These are phyloP conservation scores for Kingdonia uniflora DNA, from an alignment of 164 flowering plant species.

Conservation along the genomic window DNA sequence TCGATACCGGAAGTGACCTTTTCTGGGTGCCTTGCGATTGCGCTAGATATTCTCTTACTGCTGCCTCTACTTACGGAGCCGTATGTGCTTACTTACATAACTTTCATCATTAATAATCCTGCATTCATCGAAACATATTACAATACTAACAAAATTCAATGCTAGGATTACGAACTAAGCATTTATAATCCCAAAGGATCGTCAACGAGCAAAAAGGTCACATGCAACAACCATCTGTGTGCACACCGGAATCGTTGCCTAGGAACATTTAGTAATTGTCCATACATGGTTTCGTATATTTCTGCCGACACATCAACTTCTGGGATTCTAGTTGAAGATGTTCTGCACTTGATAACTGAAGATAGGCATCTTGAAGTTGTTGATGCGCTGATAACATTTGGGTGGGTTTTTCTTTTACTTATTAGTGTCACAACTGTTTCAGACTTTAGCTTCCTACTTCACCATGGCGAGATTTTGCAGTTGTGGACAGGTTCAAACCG, in stretches of 20 bases:
- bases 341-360: constrained; percentile 52
- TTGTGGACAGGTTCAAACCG: constrained; percentile 79
- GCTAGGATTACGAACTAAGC: constrained; percentile 31
- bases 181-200: constrained; percentile 64
- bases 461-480: constrained; percentile 40
- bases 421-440: neutral
- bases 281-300: constrained; percentile 50
- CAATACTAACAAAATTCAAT: too few species aligned
- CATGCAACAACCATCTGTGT: constrained; percentile 49
- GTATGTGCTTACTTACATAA: too few species aligned
- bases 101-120: too few species aligned
- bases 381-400: constrained; percentile 55
- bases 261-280: constrained; percentile 27
- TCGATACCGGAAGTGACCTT: constrained; percentile 82
- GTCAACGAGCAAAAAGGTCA: constrained; percentile 41
- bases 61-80: constrained; percentile 17
- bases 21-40: constrained; percentile 94
- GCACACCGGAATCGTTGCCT: constrained; percentile 24
- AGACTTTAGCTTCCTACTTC: constrained; percentile 2
- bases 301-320: constrained; percentile 56
- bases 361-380: constrained; percentile 25
- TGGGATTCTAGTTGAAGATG: constrained; percentile 67
- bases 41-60: constrained; percentile 23
- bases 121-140: too few species aligned
- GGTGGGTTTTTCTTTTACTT: constrained; percentile 41